A percentile compares a stretch with the other conserved stretches of the same genome.
Conservation (phyloP, 2,329 filamentous ascomycete genomes). For the Calonectria hongkongensis region DNA sequence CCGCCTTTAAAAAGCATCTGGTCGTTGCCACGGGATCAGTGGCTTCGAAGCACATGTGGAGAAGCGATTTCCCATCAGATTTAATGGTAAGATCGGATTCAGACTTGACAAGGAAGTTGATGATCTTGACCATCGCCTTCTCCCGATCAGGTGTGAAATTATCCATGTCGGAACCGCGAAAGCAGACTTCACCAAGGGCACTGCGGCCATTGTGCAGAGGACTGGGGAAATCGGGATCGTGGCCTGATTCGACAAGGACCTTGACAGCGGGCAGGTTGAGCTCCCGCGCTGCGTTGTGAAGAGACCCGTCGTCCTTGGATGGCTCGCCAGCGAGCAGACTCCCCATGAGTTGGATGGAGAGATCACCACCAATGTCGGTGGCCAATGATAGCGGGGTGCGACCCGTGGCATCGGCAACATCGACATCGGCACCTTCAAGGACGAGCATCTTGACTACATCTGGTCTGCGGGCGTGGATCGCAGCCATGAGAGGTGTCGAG, state of each 20-base stretch:
- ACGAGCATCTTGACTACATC: slow-evolving; percentile 76
- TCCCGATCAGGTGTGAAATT: slow-evolving; percentile 68
- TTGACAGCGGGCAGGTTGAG: slow-evolving; percentile 75
- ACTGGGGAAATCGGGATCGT: slow-evolving; percentile 80
- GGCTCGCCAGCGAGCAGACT: slow-evolving; percentile 74
- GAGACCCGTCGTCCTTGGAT: slow-evolving; percentile 77
- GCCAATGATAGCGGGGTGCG: slow-evolving; percentile 78
- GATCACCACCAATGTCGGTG: slow-evolving; percentile 71
- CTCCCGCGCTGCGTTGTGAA: slow-evolving; percentile 78
- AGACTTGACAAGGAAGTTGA: slow-evolving; percentile 73
- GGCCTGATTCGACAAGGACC: slow-evolving; percentile 74
- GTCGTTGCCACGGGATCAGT: slow-evolving; percentile 73
- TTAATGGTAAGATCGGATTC: slow-evolving; percentile 74
- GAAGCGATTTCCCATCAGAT: slow-evolving; percentile 74
- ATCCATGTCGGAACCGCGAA: slow-evolving; percentile 70
- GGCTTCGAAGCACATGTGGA: slow-evolving; percentile 77
- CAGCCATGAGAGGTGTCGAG: slow-evolving; percentile 75
- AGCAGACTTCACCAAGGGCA: slow-evolving; percentile 78
- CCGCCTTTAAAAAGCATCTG: slow-evolving; percentile 75
- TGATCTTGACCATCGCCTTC: slow-evolving; percentile 74
- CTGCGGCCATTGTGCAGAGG: slow-evolving; percentile 77
- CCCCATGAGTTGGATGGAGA: slow-evolving; percentile 72
- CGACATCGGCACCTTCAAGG: slow-evolving; percentile 75
- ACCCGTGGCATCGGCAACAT: slow-evolving; percentile 73
- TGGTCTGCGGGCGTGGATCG: slow-evolving; percentile 72